Conservation (phyloP, 441 rosid genomes). For the Gossypium trilobum region DNA sequence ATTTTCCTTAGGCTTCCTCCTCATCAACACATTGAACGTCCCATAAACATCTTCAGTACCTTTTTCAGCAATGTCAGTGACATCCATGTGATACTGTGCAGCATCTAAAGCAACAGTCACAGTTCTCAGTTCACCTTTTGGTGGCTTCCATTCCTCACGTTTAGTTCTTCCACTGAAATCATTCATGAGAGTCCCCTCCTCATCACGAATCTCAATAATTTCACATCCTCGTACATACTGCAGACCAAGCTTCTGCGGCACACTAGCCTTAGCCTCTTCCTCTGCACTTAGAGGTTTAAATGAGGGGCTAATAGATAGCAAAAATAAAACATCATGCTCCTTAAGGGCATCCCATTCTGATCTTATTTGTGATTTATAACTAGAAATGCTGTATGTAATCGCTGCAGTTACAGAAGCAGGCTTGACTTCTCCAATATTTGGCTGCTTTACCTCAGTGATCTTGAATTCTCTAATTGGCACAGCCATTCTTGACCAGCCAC, state of each 20-base stretch:
- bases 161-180: slow-evolving; percentile 90
- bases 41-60: slow-evolving; percentile 91
- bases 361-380: slow-evolving; percentile 76
- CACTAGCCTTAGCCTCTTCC: slow-evolving; percentile 84
- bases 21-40: slow-evolving; percentile 82
- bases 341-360: slow-evolving; percentile 96
- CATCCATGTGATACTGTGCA: slow-evolving; percentile 97
- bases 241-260: slow-evolving; percentile 87
- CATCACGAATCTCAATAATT: slow-evolving; percentile 81
- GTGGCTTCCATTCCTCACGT: slow-evolving; percentile 97
- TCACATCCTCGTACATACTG: slow-evolving; percentile 96
- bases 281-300: slow-evolving; percentile 92
- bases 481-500: slow-evolving; percentile 99
- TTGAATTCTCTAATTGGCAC: slow-evolving; percentile 75
- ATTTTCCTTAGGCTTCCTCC: slow-evolving; percentile 98
- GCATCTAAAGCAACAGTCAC: slow-evolving; percentile 90
- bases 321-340: slow-evolving; percentile 95
- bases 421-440: slow-evolving; percentile 97
- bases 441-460: slow-evolving; percentile 79
- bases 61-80: slow-evolving; percentile 80
- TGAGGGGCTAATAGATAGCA: slow-evolving; percentile 82
- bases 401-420: slow-evolving; percentile 85
- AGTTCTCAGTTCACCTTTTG: slow-evolving; percentile 92
- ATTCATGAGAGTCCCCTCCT: slow-evolving; percentile 91
- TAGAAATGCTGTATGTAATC: slow-evolving; percentile 78